Base-by-base conservation (phyloP, 805 yeast species). In the Candida stauntonica region DNA sequence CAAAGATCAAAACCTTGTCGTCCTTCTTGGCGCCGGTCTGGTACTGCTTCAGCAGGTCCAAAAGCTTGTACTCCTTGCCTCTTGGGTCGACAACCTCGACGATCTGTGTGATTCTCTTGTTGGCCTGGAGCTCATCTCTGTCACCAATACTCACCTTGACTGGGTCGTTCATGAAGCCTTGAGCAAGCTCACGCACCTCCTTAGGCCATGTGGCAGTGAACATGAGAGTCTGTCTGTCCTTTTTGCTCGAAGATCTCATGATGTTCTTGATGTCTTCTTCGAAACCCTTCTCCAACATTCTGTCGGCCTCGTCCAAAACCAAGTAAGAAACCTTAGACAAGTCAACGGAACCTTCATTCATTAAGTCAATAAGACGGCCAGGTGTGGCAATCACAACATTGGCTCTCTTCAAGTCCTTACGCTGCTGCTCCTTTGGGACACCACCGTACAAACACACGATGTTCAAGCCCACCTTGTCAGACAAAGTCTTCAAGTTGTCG, bases 131-230 rank as follows among this genome's bases (percentile, higher is more conserved):
- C 64, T 91, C 98, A 58, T 91, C 97, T 48, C 94, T 77, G 62
- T 93, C 84, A 55, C 99, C 99, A 57, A 93, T 84, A 30, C 93
- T 80, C 29, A 93, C 85, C 62, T 86, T 88, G 34, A 87, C 86
- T n/a, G 97, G 95, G 12, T 61, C 54, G 17, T 73, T 76, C 95
- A 93, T 85, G 64, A 83, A 93, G 6, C 83, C 75, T 15, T 79
- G 58, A 7, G 99, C 99, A 46, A 93, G 72, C 47, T 87, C 94
- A 58, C 98, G 81, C 26, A 93, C 98, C 66, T 91, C 95, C 54
- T 85, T 86, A n/a, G 99, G 99, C 99, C 99, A 93, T 1, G 99
- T 93, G n/a, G 99, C 99, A 8, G 99, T 91, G 66, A 93, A 93
- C 98, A 93, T 93, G 47, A 93, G 72, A 0, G 99, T 93, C 64